A percentile compares a stretch with the other conserved stretches of the same genome.
Conservation (phyloP, 2,329 filamentous ascomycete species). For the Scedosporium boydii region DNA sequence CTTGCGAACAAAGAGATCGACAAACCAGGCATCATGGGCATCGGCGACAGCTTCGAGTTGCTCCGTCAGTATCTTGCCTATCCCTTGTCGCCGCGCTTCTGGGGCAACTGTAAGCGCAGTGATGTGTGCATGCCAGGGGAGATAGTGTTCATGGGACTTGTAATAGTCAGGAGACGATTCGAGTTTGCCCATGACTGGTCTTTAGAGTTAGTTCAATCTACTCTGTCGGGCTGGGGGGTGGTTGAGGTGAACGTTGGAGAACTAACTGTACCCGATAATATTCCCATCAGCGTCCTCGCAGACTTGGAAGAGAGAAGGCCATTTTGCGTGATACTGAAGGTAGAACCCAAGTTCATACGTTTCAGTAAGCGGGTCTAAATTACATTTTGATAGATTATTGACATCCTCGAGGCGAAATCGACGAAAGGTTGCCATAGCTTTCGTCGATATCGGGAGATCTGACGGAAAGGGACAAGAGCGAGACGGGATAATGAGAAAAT, state of each 20-base stretch:
- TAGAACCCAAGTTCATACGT: conserved; percentile 96
- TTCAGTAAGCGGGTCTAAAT: conserved; percentile 93
- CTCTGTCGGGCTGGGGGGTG: neutral
- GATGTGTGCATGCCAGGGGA: conserved; percentile 99
- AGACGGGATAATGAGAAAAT: neutral
- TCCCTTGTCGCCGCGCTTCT: conserved; percentile 72
- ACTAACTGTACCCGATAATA: conserved; percentile 86
- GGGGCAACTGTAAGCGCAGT: conserved; percentile 91
- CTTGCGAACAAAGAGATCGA: conserved; percentile 85
- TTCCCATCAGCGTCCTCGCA: conserved; percentile 80
- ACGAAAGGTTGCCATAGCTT: conserved; percentile 69
- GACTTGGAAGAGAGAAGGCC: conserved; percentile 90
- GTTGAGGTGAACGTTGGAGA: neutral
- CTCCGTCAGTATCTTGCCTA: conserved; percentile 74
- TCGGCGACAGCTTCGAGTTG: conserved; percentile 77
- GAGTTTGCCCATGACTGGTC: conserved; percentile 86
- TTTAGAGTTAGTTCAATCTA: conserved; percentile 15
- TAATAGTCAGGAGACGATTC: conserved; percentile 74
- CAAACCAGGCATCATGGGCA: conserved; percentile 81
- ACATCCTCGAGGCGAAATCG: conserved; percentile 78
- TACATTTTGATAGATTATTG: conserved; percentile 84
- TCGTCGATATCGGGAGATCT: neutral
- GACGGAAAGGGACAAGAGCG: neutral
- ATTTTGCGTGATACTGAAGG: conserved; percentile 88
- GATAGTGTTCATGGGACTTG: conserved; percentile 73